Evolutionary conservation across 192 early-diverging fungal species (phyloP), one percentile per base, ranked within the genome.

Genomic region (Coemansia sp.): DNA sequence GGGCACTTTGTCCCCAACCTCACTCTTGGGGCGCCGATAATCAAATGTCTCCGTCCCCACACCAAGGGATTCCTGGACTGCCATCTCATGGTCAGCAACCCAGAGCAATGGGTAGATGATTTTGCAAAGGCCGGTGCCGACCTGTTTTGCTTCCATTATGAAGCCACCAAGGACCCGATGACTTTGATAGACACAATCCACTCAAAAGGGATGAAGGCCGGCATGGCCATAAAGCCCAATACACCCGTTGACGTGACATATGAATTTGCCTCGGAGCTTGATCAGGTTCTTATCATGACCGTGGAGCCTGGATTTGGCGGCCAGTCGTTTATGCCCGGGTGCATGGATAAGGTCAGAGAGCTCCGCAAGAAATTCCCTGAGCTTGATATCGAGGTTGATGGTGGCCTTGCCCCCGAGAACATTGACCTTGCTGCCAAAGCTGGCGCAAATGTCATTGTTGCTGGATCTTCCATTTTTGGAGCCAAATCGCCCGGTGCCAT

Each of bases 1-100:
- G 92, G 96, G 9, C 96, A 98, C 72, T 98, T 98, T 84, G 96
- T 98, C 11, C 96, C 96, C 58, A 98, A 98, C 84, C 83, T 98
- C 44, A 96, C 96, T 12, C 88, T 96, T 13, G 96, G 96, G 12
- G 92, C 95, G 5, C 96, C 96, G 18, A 90, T 98, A 49, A 92
- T 98, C 73, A 87, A 92, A 65, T 85, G 86, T 57, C 81, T 98
- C 47, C 86, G 93, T 50, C 90, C 92, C 71, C 93, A 95, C 80
- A 91, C 94, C 8, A 83, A 94, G 47, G 93, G 88, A n/a, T 96
- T 95, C 75, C 87, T 98, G 63, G 91, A 93, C 84, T 93, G 91
- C 81, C 91, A 93, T 67, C 53, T 92, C 68, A 92, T 92, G 91
- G 89, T 90, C 53, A 85, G 86, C 44, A 70, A 88, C 52, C 91